A percentile compares a stretch with the other conserved stretches of the same genome.
Evolutionary conservation across 139 green algal species (phyloP).

Genomic region (Pleodorina starrii): DNA sequence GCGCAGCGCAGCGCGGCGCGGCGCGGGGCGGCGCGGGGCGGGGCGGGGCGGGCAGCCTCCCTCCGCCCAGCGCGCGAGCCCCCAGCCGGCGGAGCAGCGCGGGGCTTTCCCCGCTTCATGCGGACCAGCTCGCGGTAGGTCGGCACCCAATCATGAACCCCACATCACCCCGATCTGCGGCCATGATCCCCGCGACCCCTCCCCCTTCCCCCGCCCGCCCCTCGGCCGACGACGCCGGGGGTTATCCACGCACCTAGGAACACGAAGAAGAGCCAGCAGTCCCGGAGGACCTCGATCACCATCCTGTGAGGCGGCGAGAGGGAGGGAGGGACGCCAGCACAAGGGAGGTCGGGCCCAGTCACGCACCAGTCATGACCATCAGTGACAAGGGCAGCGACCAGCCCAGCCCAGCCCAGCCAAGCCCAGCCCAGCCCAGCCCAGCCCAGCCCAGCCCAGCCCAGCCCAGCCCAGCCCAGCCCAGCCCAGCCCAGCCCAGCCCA

Average conservation of each 20-base stretch:
- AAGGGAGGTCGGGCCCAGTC: background rate
- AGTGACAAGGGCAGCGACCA: background rate
- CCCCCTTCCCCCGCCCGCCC: no score
- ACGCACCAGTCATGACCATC: no score
- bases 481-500: constrained; percentile 23
- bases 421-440: constrained; percentile 33
- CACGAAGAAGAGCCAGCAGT: constrained; percentile 46
- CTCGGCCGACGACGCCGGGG: background rate
- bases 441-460: constrained; percentile 25
- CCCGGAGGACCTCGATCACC: constrained; percentile 46
- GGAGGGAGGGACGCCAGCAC: background rate
- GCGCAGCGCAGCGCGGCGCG: no score
- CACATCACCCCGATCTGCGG: background rate
- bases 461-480: constrained; percentile 18
- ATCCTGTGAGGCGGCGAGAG: constrained; percentile 24
- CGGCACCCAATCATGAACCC: no score
- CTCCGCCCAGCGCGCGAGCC: no score
- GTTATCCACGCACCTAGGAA: constrained; percentile 31
- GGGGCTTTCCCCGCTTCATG: no score
- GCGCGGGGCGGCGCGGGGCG: no score
- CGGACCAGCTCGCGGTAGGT: no score
- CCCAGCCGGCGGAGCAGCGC: no score
- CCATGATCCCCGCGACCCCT: background rate
- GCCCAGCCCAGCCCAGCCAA: constrained; percentile 30
- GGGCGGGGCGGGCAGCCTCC: no score